Base-by-base conservation (phyloP, 2,329 filamentous ascomycete genomes). In the Cercospora beticola region DNA sequence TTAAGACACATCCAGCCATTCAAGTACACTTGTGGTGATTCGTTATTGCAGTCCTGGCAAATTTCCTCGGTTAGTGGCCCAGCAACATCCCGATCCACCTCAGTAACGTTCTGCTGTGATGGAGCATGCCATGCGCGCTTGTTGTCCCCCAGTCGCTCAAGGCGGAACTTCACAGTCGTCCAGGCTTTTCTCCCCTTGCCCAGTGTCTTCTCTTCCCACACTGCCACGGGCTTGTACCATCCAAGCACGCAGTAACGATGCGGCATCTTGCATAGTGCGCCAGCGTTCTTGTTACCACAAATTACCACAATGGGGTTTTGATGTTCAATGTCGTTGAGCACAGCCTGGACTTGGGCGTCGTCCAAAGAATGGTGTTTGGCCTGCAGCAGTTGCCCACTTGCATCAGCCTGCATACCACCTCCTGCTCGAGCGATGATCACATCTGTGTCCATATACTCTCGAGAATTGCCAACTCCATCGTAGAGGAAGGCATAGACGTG, bases 161-260 rank as follows among this genome's bases (percentile, higher is more conserved):
- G 84, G 0, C 90, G 86, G 28, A 90, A 83, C 70, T 87, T 88
- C 72, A 86, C 84, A 0, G 83, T 82, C 0, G 77, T 78, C 5
- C 77, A 73, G 10, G 62, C 63, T 52, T 72, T 76, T 10, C 63
- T 61, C 16, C 68, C 69, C 56, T 74, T 81, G 0, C 81, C 76
- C 0, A 79, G 70, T 4, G 80, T 80, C 68, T 83, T 84, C 73
- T 94, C 91, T 10, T 79, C 82, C 91, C 91, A 94, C 0, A 92
- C 82, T 60, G 90, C 82, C 0, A 89, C 90, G 12, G 91, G 81
- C 60, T 88, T 86, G 76, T 92, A 93, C 77, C 84, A 88, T n/a
- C 83, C 89, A 52, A 93, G 81, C 0, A 92, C 87, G 65, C 86
- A 88, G 73, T 89, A 93, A 0, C 84, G 80, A 67, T 89, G 83